phyloP scores from a whole-genome alignment of 805 yeast genomes.

The Ogataea paraovalis region DNA sequence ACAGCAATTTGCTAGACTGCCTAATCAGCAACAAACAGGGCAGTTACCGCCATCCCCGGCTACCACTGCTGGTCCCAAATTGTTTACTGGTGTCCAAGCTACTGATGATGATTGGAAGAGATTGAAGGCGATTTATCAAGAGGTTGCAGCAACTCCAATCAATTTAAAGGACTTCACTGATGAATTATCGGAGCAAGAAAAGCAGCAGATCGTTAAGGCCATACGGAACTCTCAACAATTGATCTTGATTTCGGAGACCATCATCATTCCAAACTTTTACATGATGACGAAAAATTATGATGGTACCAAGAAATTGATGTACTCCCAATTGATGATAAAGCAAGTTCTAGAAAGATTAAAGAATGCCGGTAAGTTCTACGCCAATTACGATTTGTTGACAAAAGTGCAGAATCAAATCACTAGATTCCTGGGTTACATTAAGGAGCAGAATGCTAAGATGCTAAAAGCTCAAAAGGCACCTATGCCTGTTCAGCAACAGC shows the following conservation, averaged over 20 bases:
- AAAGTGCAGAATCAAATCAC: slow-evolving; percentile 70
- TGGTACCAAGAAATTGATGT: slow-evolving; percentile 72
- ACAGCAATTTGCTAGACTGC: slow-evolving; percentile 13
- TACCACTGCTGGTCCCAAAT: slow-evolving; percentile 20
- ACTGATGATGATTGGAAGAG: slow-evolving; percentile 61
- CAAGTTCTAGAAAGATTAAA: slow-evolving; percentile 69
- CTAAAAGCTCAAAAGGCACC: slow-evolving; percentile 21
- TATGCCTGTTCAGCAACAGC: slow-evolving; percentile 12
- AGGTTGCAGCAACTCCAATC: slow-evolving; percentile 63
- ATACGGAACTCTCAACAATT: slow-evolving; percentile 54
- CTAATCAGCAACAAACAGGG: slow-evolving; percentile 13
- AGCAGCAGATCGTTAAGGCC: slow-evolving; percentile 52
- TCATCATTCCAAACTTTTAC: slow-evolving; percentile 70
- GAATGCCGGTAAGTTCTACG: slow-evolving; percentile 47
- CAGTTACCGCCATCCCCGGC: slow-evolving; percentile 5
- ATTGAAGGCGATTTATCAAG: slow-evolving; percentile 61
- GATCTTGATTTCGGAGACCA: slow-evolving; percentile 64
- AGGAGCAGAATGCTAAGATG: slow-evolving; percentile 42
- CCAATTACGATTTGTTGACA: slow-evolving; percentile 67
- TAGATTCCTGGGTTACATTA: slow-evolving; percentile 69
- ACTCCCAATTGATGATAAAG: slow-evolving; percentile 73
- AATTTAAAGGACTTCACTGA: slow-evolving; percentile 63
- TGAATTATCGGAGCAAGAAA: slow-evolving; percentile 59
- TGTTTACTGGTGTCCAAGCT: slow-evolving; percentile 34
- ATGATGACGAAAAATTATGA: slow-evolving; percentile 69